Percentiles rank a stretch among this genome's conserved stretches.
Evolutionary conservation across 148 eudicot genomes (phyloP).

Genomic region (Cornus suecica): DNA sequence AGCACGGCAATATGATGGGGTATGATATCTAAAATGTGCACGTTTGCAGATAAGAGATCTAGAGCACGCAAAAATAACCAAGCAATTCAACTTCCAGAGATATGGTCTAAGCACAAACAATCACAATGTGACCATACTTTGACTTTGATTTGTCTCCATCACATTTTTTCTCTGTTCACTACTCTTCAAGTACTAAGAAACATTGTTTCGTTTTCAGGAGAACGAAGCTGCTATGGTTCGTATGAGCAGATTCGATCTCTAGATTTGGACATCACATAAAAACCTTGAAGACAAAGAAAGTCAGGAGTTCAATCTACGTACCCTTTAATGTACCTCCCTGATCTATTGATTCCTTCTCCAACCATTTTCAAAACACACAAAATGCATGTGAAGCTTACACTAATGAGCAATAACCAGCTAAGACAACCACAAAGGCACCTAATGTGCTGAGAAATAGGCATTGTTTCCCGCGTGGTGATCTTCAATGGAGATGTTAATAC

Average conservation of each 20-base stretch:
- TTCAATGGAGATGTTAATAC: not conserved
- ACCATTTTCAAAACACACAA: not conserved
- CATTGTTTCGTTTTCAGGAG: not conserved
- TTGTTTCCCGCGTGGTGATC: not conserved
- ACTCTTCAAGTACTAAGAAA: too few species aligned
- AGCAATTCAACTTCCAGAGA: not conserved
- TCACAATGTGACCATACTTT: not conserved
- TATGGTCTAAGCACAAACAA: not conserved
- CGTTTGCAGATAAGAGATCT: not conserved
- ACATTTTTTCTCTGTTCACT: too few species aligned
- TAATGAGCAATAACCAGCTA: not conserved
- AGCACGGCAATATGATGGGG: not conserved
- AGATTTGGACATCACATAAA: not conserved
- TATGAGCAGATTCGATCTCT: not conserved
- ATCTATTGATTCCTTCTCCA: not conserved
- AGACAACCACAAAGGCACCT: not conserved
- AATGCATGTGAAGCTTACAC: not conserved
- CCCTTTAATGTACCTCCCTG: not conserved
- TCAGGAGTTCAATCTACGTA: not conserved
- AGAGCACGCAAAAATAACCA: not conserved
- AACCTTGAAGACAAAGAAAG: not conserved
- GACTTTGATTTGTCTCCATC: not conserved
- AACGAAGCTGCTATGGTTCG: not conserved
- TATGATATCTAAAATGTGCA: not conserved
- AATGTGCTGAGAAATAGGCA: not conserved